A percentile compares a stretch with the other conserved stretches of the same genome.
Conservation (phyloP, 169 alveolate genomes). For the Eimeria sp. region DNA sequence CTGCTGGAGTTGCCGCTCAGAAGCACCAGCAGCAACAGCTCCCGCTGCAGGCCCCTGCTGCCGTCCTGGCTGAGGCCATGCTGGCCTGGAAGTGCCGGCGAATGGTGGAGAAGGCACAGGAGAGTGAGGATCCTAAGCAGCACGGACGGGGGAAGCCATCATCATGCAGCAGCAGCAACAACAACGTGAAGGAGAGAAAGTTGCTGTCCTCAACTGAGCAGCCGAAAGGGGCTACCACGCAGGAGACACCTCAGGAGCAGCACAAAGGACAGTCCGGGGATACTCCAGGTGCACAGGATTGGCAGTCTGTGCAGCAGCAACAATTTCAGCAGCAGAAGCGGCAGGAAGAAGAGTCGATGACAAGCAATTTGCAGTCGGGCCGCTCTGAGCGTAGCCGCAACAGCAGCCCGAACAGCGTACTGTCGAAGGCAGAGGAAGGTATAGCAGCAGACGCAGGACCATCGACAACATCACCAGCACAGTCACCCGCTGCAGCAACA, state of each 20-base stretch:
- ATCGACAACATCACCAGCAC: too few relatives aligned
- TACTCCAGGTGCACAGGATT: not conserved
- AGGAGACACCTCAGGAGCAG: too few relatives aligned
- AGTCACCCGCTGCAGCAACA: too few relatives aligned
- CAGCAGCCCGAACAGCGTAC: not conserved
- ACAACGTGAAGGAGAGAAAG: too few relatives aligned
- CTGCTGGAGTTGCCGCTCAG: not conserved
- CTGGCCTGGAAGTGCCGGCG: not conserved
- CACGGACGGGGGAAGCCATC: not conserved
- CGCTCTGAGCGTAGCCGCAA: not conserved
- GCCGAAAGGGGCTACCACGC: too few relatives aligned
- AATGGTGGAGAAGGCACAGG: not conserved
- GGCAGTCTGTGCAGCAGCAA: constrained; percentile 23
- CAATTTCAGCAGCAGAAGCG: constrained; percentile 1
- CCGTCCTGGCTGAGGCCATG: constrained; percentile 17
- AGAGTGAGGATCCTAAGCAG: not conserved
- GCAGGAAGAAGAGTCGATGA: not conserved
- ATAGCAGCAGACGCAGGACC: not conserved
- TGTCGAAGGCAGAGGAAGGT: not conserved
- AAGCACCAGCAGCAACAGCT: too few relatives aligned
- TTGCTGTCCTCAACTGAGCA: not conserved
- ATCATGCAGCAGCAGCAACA: not conserved
- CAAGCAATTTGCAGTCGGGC: not conserved
- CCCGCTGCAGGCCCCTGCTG: too few relatives aligned
- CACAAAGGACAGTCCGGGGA: not conserved